Base-by-base conservation (phyloP, 2,329 filamentous ascomycete genomes). In the Colletotrichum sp. region DNA sequence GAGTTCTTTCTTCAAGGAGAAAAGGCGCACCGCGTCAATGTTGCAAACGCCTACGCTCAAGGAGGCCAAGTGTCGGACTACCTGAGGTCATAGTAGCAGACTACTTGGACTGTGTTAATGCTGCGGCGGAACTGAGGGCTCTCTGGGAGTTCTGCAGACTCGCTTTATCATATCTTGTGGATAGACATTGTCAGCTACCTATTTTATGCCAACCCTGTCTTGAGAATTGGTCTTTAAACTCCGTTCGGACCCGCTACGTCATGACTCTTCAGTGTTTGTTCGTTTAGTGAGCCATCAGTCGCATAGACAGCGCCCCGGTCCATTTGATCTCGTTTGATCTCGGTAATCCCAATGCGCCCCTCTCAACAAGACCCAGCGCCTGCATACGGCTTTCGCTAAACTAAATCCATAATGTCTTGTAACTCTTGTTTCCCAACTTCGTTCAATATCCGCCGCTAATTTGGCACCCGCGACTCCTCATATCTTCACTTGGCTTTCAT, bases 401-500 rank as follows among this genome's bases (percentile, higher is more conserved):
- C 32, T 55, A 43, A 30, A 63, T 63, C 24, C 48, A 48, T 36
- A 30, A 55, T 24, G 43, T 52, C 43, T 52, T 34, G 58, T 18
- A 48, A 12, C 18, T 48, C 58, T 61, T 14, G 58, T 6, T 62
- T 62, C 28, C 58, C 30, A 62, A 10, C 62, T 36, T 34, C 34
- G 48, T 8, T 52, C 28, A 62, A 59, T 55, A 13, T 38, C 28
- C 68, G 36, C 55, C 66, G 34, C 66, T 62, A 64, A 43, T 34
- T 18, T 21, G 26, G 16, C 21, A 26, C 34, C n/a, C 21, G 30
- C 24, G 43, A 59, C 24, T 34, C 28, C 3, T 52, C 26, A 38
- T 48, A 28, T 26, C 14, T 34, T 65, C 79, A 76, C 85, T 21
- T 80, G 79, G 58, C 91, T 28, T 63, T 79, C 76, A 86, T 21